Evolutionary conservation across 306 rosid species (phyloP), one percentile per base, ranked within the genome.

Genomic region (Begonia masoniana): DNA sequence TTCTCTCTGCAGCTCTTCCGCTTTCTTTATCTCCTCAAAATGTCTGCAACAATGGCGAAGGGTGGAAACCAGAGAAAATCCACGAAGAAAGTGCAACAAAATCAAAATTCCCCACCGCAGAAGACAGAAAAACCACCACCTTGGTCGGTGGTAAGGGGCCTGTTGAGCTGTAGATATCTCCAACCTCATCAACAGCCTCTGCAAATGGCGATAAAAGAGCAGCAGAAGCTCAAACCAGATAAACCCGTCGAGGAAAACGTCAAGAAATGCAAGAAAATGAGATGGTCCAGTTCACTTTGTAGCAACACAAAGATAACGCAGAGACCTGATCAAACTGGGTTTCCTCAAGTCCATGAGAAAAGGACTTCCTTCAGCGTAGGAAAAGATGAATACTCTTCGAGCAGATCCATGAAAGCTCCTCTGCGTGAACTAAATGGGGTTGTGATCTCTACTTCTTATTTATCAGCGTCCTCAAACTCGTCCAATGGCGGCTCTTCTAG

Each of bases 231-330:
- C 31, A 72, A 71, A 73, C 72, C 70, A 46, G 88, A 80, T 47
- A 68, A 75, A 62, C 54, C 66, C 55, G 13, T 62, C n/a, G 94
- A 85, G 59, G 87, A 82, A 24, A 71, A 39, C 67, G 59, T 63
- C 66, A 91, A 83, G 78, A 91, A 85, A 57, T 47, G 64, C 78
- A 86, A 91, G 97, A 91, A 91, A 64, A 73, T 83, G 94, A 91
- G 75, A 61, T 91, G 99, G 60, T 91, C 99, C n/a, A 92, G 94
- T 12, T 91, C 92, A 0, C 71, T 91, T 12, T 83, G 96, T 50
- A 86, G 74, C 71, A 91, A 86, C 88, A 81, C 99, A 3, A 84
- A 78, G 71, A 69, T 91, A 64, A 73, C 66, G 68, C 81, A 85
- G 51, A 77, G 83, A 62, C 88, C 89, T 9, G 96, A 31, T 31